Conservation (phyloP, 306 rosid species). For the Cicer yamashitae region DNA sequence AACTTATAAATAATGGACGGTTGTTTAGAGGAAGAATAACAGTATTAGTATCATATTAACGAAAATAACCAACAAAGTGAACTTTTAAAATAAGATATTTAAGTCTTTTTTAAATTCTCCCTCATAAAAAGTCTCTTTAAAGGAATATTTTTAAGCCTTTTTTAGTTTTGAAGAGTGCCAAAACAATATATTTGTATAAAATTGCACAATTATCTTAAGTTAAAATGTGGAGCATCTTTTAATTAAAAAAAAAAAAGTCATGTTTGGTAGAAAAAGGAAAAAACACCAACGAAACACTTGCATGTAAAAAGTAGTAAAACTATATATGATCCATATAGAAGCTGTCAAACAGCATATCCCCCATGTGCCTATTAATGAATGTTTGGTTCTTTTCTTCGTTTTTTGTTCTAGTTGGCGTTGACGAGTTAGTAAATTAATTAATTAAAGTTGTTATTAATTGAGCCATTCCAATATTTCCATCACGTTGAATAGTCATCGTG, state of each 20-base stretch:
- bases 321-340: not conserved
- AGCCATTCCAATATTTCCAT: not conserved
- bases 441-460: conserved; percentile 38
- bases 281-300: not conserved
- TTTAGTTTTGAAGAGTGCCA: too few species aligned
- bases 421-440: conserved; percentile 15
- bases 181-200: too few species aligned
- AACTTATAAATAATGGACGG: too few species aligned
- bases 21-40: too few species aligned
- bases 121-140: not conserved
- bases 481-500: conserved; percentile 51
- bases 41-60: too few species aligned
- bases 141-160: too few species aligned
- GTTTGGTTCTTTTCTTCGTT: not conserved
- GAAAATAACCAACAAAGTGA: too few species aligned
- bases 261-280: not conserved
- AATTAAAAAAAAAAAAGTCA: not conserved
- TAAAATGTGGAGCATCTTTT: not conserved
- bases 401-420: conserved; percentile 39
- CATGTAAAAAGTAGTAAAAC: not conserved
- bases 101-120: not conserved
- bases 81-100: not conserved
- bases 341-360: conserved; percentile 24
- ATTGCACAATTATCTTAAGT: not conserved
- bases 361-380: conserved; percentile 35